Percentiles rank a stretch among this genome's conserved stretches.
Conservation (phyloP, 2,329 filamentous ascomycete genomes). For the Fusarium floridanum region DNA sequence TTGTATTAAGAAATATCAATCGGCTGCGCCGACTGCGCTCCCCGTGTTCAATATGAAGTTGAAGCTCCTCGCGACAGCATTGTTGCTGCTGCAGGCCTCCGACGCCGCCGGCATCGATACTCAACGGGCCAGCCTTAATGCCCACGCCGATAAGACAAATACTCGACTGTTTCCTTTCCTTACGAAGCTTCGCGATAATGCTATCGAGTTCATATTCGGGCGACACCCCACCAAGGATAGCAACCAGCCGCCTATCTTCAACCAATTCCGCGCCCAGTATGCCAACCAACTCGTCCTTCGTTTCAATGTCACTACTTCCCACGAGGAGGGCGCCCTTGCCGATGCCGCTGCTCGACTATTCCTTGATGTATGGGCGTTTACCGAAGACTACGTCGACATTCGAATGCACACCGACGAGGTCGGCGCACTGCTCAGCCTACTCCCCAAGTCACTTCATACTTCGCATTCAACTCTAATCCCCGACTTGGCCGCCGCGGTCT, state of each 20-base stretch:
- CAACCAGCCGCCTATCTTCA: conserved; percentile 43
- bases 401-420: conserved; percentile 82
- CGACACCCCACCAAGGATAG: conserved; percentile 53
- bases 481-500: conserved; percentile 82
- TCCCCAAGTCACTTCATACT: conserved; percentile 79
- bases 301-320: conserved; percentile 79
- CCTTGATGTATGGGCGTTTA: conserved; percentile 92
- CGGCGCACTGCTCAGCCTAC: conserved; percentile 80
- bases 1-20: conserved; percentile 10
- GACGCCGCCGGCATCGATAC: conserved; percentile 49
- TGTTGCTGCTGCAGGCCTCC: conserved; percentile 46
- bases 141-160: conserved; percentile 31
- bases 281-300: conserved; percentile 88
- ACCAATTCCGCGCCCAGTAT: conserved; percentile 66
- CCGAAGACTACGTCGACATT: conserved; percentile 85
- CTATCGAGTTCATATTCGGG: conserved; percentile 65
- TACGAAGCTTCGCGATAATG: conserved; percentile 64
- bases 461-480: conserved; percentile 83
- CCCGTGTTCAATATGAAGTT: conserved; percentile 40
- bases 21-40: conserved; percentile 12
- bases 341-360: conserved; percentile 81
- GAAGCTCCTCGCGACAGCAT: conserved; percentile 41
- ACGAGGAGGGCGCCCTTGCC: conserved; percentile 78
- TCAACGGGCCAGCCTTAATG: conserved; percentile 38
- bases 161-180: conserved; percentile 60